Evolutionary conservation across 768 basidiomycete genomes (phyloP).

Genomic region (Favolaschia claudopus): DNA sequence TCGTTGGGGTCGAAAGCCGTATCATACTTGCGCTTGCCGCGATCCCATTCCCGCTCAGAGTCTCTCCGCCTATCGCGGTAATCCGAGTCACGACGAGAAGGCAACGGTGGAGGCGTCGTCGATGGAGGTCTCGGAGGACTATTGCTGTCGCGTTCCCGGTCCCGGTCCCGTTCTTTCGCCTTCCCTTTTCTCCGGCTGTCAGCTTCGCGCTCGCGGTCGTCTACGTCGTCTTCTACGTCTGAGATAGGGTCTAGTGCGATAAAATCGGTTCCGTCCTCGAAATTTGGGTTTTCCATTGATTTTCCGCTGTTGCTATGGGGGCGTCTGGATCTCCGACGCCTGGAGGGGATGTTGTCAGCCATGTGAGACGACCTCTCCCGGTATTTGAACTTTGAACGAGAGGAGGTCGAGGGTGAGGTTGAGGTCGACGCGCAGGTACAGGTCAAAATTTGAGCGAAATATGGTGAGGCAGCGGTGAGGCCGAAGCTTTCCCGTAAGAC

Average conservation of each 20-base stretch:
- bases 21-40: constrained; percentile 57
- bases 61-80: constrained; percentile 27
- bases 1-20: constrained; percentile 54
- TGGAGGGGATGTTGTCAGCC: constrained; percentile 20
- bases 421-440: no score
- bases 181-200: neutral
- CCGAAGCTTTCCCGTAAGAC: no score
- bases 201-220: neutral
- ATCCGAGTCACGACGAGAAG: constrained; percentile 7
- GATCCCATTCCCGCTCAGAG: constrained; percentile 24
- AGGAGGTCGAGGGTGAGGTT: no score
- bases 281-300: constrained; percentile 5
- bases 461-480: no score
- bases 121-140: constrained; percentile 9
- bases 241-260: neutral
- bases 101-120: constrained; percentile 9
- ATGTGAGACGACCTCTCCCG: constrained; percentile 6
- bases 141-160: no score
- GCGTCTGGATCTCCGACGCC: constrained; percentile 19
- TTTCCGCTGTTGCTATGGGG: constrained; percentile 1
- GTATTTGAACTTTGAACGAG: constrained; percentile 18
- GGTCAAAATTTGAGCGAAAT: no score
- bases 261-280: constrained; percentile 8
- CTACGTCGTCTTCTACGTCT: neutral
- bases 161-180: no score